Evolutionary conservation across 345 rosid species (phyloP).

Genomic region (Zanthoxylum bungeanum): DNA sequence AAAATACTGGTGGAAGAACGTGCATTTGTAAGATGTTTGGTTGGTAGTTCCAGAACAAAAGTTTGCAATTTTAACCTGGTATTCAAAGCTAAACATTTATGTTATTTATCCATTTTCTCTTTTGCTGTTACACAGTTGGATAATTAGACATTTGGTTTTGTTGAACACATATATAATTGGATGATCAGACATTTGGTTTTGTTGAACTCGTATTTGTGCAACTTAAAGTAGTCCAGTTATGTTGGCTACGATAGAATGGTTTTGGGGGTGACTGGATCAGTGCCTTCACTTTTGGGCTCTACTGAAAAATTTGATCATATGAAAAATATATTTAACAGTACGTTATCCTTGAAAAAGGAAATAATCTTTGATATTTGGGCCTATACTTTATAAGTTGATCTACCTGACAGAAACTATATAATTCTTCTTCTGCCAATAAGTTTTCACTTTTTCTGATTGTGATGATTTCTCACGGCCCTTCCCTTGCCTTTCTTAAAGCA

Average conservation of each 20-base stretch:
- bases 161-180: neutral
- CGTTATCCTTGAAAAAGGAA: neutral
- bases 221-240: neutral
- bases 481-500: constrained; percentile 11
- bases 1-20: neutral
- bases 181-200: neutral
- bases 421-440: neutral
- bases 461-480: neutral
- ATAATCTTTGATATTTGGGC: neutral
- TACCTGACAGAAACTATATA: neutral
- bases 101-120: neutral
- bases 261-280: neutral
- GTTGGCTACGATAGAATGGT: neutral
- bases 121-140: neutral
- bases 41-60: neutral
- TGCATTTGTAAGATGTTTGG: neutral
- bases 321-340: neutral
- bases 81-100: neutral
- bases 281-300: neutral
- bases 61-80: neutral
- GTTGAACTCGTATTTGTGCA: neutral
- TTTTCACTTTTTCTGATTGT: neutral
- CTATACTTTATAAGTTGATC: neutral
- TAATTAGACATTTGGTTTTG: neutral
- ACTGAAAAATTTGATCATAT: neutral